These are phyloP conservation scores for Coniochaeta ligniaria DNA, from an alignment of 2,329 filamentous ascomycete species.

Conservation along the genomic window DNA sequence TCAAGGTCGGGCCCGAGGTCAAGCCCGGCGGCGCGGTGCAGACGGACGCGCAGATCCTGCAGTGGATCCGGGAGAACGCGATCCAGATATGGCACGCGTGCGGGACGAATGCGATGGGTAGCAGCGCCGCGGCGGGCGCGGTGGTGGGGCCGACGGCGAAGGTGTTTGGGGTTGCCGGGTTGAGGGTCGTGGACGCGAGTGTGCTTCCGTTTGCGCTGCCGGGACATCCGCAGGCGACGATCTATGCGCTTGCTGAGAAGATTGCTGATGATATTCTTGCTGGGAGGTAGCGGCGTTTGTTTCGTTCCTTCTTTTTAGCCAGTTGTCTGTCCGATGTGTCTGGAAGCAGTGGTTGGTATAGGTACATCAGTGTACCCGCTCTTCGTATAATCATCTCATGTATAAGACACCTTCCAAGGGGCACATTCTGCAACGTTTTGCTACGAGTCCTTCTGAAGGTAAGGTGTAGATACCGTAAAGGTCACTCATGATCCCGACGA, in stretches of 20 bases:
- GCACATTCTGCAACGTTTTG: no score
- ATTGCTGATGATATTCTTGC: not conserved
- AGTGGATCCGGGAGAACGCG: slow-evolving; percentile 15
- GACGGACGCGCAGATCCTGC: slow-evolving; percentile 33
- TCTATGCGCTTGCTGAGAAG: not conserved
- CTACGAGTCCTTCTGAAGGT: no score
- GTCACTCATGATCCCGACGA: no score
- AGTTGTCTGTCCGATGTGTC: no score
- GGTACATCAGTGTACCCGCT: no score
- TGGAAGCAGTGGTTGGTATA: no score
- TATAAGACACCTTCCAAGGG: no score
- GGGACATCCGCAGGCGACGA: not conserved
- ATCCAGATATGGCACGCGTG: slow-evolving; percentile 2
- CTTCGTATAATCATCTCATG: no score
- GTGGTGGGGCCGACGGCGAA: not conserved
- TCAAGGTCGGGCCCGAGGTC: slow-evolving; percentile 26
- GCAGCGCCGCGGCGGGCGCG: not conserved
- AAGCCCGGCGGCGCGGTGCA: slow-evolving; percentile 27
- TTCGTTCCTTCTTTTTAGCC: no score
- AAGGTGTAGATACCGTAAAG: no score
- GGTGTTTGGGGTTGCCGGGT: not conserved
- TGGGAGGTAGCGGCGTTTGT: not conserved
- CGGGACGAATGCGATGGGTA: slow-evolving; percentile 5
- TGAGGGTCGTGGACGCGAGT: not conserved
- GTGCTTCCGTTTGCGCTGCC: not conserved